phyloP scores from a whole-genome alignment of 768 basidiomycete species.

The Termitomyces eurrhizus region DNA sequence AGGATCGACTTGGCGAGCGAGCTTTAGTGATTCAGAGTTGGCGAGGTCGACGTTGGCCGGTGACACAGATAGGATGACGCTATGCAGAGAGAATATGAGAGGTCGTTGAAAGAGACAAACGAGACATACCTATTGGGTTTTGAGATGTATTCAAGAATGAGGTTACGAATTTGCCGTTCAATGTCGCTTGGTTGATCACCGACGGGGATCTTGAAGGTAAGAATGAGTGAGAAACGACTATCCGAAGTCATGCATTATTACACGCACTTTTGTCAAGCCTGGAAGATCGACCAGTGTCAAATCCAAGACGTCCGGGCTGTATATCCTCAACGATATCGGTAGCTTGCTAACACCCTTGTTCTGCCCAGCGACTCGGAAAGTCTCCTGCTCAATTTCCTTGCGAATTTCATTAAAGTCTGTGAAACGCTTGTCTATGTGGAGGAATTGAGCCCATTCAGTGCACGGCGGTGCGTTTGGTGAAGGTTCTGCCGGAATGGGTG shows the following conservation, averaged over 20 bases:
- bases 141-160: conserved; percentile 95
- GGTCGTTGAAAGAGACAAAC: neutral
- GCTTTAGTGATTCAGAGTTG: conserved; percentile 96
- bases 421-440: conserved; percentile 94
- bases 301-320: conserved; percentile 93
- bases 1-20: conserved; percentile 92
- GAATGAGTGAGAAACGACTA: neutral
- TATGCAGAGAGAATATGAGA: conserved; percentile 23
- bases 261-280: conserved; percentile 86
- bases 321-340: conserved; percentile 93
- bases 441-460: conserved; percentile 94
- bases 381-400: conserved; percentile 97
- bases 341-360: conserved; percentile 98
- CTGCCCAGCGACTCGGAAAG: conserved; percentile 94
- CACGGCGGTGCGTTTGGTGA: conserved; percentile 43
- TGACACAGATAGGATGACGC: conserved; percentile 95
- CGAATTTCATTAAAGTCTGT: conserved; percentile 95
- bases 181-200: conserved; percentile 98
- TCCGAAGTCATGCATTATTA: neutral
- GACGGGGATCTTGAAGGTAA: conserved; percentile 75
- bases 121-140: conserved; percentile 85
- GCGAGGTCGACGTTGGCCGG: conserved; percentile 98
- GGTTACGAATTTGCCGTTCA: conserved; percentile 89
- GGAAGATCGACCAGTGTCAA: conserved; percentile 95
- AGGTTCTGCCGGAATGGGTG: conserved; percentile 55